A percentile compares a stretch with the other conserved stretches of the same genome.
Conservation (phyloP, 495 filamentous ascomycete species). For the Elasticomyces elasticus region DNA sequence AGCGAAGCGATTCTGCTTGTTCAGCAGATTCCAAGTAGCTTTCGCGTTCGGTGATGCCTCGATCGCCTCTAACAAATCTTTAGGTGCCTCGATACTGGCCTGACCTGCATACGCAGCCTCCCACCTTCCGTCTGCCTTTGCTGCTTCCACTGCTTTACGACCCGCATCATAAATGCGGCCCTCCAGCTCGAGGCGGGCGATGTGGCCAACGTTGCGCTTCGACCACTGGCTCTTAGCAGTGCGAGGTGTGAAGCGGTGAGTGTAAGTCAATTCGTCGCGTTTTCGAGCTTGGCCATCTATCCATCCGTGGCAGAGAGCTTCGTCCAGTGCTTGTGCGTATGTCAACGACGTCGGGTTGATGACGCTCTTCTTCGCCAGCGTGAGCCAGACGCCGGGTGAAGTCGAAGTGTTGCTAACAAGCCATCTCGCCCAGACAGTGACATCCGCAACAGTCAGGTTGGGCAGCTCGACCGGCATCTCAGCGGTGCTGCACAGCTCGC, state of each 20-base stretch:
- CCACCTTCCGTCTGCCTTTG: slow-evolving; percentile 4
- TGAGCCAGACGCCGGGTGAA: slow-evolving; percentile 1
- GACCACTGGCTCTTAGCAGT: slow-evolving; percentile 1
- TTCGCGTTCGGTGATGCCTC: background rate
- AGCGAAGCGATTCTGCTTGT: background rate
- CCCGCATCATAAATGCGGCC: background rate
- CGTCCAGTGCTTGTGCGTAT: background rate
- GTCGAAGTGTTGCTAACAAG: background rate
- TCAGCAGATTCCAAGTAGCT: background rate
- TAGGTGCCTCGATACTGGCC: background rate
- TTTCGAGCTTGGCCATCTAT: slow-evolving; percentile 1
- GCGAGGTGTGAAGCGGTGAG: slow-evolving; percentile 1
- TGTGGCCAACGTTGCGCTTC: background rate
- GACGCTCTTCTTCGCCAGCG: slow-evolving; percentile 4
- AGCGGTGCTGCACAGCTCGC: too few relatives aligned
- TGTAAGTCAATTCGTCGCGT: background rate
- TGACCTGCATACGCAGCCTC: background rate
- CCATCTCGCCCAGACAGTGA: background rate
- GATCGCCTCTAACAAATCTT: background rate
- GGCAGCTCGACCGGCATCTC: too few relatives aligned
- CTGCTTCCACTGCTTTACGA: background rate
- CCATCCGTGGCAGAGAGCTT: slow-evolving; percentile 8
- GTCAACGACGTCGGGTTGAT: slow-evolving; percentile 2
- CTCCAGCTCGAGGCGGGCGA: background rate
- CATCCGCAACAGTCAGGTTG: slow-evolving; percentile 1